phyloP scores from a whole-genome alignment of 805 yeast genomes.

The Sporopachydermia lactativora region DNA sequence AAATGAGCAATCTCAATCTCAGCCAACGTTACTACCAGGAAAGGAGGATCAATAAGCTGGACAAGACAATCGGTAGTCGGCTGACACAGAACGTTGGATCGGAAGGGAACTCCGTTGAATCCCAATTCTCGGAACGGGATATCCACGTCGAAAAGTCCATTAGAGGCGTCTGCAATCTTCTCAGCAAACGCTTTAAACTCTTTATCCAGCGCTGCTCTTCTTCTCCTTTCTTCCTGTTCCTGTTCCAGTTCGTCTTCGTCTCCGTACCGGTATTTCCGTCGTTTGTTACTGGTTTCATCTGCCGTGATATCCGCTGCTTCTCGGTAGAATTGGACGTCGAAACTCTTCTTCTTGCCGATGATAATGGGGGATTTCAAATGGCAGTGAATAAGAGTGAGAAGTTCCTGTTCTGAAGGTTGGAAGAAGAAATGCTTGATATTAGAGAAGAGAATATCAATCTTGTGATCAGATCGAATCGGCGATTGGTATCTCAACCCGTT shows the following conservation, averaged over 20 bases:
- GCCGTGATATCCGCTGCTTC: constrained; percentile 94
- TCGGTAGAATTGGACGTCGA: constrained; percentile 90
- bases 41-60: constrained; percentile 90
- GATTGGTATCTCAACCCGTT: constrained; percentile 93
- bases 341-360: constrained; percentile 91
- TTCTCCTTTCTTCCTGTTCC: constrained; percentile 93
- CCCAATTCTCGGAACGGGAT: constrained; percentile 93
- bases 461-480: constrained; percentile 69
- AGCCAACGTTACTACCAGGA: constrained; percentile 75
- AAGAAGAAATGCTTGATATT: constrained; percentile 89
- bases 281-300: constrained; percentile 93
- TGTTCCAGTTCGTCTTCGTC: constrained; percentile 98
- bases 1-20: constrained; percentile 91
- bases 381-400: constrained; percentile 83
- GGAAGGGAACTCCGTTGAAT: constrained; percentile 92
- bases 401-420: constrained; percentile 92
- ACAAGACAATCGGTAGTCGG: constrained; percentile 96
- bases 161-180: constrained; percentile 76
- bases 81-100: constrained; percentile 88
- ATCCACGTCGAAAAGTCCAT: constrained; percentile 77
- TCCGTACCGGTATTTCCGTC: constrained; percentile 77
- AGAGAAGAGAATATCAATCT: constrained; percentile 75
- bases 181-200: constrained; percentile 87
- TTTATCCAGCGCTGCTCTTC: constrained; percentile 80
- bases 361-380: constrained; percentile 86